Evolutionary conservation across 495 filamentous ascomycete genomes (phyloP).

Genomic region (Umbilicaria muhlenbergii): DNA sequence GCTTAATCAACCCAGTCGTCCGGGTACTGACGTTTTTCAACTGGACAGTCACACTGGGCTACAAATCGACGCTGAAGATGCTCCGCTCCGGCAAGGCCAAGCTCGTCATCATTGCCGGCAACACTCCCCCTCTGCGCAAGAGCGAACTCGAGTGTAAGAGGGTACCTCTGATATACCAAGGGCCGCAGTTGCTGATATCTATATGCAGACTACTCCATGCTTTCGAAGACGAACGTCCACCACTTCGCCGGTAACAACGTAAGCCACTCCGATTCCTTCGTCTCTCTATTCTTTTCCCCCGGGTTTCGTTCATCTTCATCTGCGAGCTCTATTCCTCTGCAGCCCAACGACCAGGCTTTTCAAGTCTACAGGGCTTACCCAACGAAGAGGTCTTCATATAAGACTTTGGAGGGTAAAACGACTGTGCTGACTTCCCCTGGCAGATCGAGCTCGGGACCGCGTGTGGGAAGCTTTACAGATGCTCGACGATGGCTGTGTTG

Average conservation of each 20-base stretch:
- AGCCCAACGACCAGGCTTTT: conserved; percentile 12
- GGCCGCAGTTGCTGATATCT: neutral
- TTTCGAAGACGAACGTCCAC: conserved; percentile 85
- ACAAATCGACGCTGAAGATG: conserved; percentile 92
- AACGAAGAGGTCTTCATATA: conserved; percentile 57
- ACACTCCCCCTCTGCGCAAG: conserved; percentile 93
- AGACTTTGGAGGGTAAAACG: conserved; percentile 76
- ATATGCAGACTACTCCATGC: conserved; percentile 59
- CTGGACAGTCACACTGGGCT: conserved; percentile 59
- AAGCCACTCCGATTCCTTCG: conserved; percentile 25
- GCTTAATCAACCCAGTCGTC: neutral
- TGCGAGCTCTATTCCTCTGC: neutral
- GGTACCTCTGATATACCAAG: neutral
- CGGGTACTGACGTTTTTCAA: conserved; percentile 1
- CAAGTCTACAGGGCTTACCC: conserved; percentile 31
- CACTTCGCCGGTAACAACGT: conserved; percentile 97
- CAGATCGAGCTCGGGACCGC: conserved; percentile 95
- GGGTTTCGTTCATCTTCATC: conserved; percentile 8
- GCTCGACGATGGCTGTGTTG: conserved; percentile 86
- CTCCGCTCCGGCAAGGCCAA: conserved; percentile 60
- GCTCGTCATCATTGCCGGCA: conserved; percentile 69
- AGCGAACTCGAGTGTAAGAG: conserved; percentile 64
- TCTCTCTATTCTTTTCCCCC: conserved; percentile 14
- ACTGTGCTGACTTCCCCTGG: conserved; percentile 24
- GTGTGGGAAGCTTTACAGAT: conserved; percentile 69